Evolutionary conservation across 768 basidiomycete species (phyloP).

Genomic region (Chalciporus sphaerocephalus): DNA sequence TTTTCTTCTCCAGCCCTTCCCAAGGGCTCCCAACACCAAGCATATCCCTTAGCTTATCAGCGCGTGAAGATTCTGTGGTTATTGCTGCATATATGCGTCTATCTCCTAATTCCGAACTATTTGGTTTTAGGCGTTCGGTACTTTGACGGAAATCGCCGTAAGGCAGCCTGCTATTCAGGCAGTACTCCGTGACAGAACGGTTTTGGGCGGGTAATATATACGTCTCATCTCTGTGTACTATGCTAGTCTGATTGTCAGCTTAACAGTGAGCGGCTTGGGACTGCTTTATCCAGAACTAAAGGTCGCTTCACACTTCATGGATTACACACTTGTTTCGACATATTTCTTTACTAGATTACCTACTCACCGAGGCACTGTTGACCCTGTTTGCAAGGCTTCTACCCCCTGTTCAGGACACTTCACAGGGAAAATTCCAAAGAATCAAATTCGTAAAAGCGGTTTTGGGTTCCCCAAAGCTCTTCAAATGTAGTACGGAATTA

Average conservation of each 20-base stretch:
- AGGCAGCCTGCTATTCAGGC: slow-evolving; percentile 40
- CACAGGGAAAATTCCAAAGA: slow-evolving; percentile 36
- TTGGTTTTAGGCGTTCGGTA: slow-evolving; percentile 45
- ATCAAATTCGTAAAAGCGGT: slow-evolving; percentile 49
- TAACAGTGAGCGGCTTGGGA: slow-evolving; percentile 44
- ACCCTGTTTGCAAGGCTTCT: slow-evolving; percentile 54
- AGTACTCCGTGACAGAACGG: slow-evolving; percentile 39
- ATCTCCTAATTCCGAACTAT: slow-evolving; percentile 15
- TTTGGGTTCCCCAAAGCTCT: slow-evolving; percentile 38
- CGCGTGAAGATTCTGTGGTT: slow-evolving; percentile 11
- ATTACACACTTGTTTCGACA: not conserved
- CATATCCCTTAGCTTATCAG: slow-evolving; percentile 22
- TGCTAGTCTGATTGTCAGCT: not conserved
- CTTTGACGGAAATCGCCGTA: slow-evolving; percentile 46
- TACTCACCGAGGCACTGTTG: slow-evolving; percentile 54
- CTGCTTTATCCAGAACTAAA: slow-evolving; percentile 43
- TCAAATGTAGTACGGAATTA: slow-evolving; percentile 37
- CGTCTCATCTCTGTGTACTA: not conserved
- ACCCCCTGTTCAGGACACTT: slow-evolving; percentile 39
- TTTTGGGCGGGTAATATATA: slow-evolving; percentile 47
- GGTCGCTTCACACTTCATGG: slow-evolving; percentile 32
- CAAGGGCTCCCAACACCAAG: slow-evolving; percentile 18
- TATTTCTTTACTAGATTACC: slow-evolving; percentile 40
- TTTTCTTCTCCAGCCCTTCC: slow-evolving; percentile 32
- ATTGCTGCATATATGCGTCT: slow-evolving; percentile 29